Base-by-base conservation (phyloP, 306 rosid species). In the Malus sieversii region DNA sequence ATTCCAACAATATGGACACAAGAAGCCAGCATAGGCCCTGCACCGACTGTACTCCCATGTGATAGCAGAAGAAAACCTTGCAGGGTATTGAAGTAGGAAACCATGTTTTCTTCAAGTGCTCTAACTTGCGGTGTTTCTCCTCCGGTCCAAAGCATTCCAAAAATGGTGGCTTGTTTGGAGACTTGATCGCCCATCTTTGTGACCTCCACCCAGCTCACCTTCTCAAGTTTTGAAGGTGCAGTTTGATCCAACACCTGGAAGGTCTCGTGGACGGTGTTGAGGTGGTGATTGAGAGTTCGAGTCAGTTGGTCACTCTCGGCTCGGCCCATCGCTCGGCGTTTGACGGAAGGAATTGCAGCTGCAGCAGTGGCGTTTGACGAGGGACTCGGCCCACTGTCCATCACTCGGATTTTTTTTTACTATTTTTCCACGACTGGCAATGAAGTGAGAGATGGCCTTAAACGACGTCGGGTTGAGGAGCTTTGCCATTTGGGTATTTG, bases 61-160 rank as follows among this genome's bases (percentile, higher is more conserved):
- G 97, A 86, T 79, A 90, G 82, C 84, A 96, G 87, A 64, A 96
- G 93, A 83, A 96, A 92, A 68, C 96, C 97, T 79, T 86, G 96
- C 9, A 96, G 82, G 14, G 65, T 80, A 81, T 96, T 96, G 84
- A 92, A 89, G 82, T 86, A 92, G 30, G 96, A 68, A 52, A 76
- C 60, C 93, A 96, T 90, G 75, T 63, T 92, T 81, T 92, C 97
- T 73, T 96, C 93, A 65, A 95, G 66, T 83, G 87, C 89, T 79
- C 66, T 89, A 35, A 71, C 79, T 18, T 81, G 84, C 3, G 83
- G 91, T 59, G 78, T 70, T 22, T 87, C 92, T 79, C 55, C 55
- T 4, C 96, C 97, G 15, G 82, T 84, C 99, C 98, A 96, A 71
- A 96, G 89, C 97, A 96, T 87, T 82, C 99, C 99, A 76, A 80